A percentile compares a stretch with the other conserved stretches of the same genome.
These are phyloP conservation scores for Lentinula sp. DNA, from an alignment of 768 basidiomycete genomes.

Conservation along the genomic window DNA sequence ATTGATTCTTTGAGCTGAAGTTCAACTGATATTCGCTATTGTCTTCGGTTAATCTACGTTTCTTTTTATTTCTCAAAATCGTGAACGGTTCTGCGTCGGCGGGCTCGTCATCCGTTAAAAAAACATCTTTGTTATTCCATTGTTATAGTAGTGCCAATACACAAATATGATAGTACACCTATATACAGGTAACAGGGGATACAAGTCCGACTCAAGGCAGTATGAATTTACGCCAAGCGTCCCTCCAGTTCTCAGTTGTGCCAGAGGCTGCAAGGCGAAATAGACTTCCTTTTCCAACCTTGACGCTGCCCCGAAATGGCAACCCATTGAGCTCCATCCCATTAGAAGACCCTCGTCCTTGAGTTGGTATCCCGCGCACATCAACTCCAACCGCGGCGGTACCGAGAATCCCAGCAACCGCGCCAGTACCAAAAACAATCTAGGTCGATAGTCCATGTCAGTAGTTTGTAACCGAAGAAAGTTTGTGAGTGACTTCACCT, in stretches of 20 bases:
- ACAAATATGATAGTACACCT: not conserved
- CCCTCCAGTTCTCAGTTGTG: not conserved
- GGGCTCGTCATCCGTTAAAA: too few species aligned
- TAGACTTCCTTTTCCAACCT: constrained; percentile 51
- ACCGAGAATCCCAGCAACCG: constrained; percentile 63
- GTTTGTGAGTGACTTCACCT: constrained; percentile 37
- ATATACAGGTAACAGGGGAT: not conserved
- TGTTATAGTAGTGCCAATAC: not conserved
- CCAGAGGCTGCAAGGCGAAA: not conserved
- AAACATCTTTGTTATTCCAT: too few species aligned
- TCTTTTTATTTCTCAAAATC: not conserved
- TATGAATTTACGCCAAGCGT: not conserved
- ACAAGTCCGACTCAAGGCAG: not conserved
- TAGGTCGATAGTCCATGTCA: constrained; percentile 17
- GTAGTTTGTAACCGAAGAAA: not conserved
- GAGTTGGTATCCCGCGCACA: constrained; percentile 56
- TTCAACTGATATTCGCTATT: not conserved
- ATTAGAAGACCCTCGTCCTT: constrained; percentile 21
- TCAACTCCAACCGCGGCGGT: constrained; percentile 52
- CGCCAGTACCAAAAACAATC: constrained; percentile 71
- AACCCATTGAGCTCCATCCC: constrained; percentile 57
- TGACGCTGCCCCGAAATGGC: constrained; percentile 63
- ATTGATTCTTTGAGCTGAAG: not conserved
- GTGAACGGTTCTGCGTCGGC: not conserved
- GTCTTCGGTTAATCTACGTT: not conserved